These are phyloP conservation scores for Phaeosphaeriaceae sp. DNA, from an alignment of 2,329 filamentous ascomycete genomes.

Conservation along the genomic window DNA sequence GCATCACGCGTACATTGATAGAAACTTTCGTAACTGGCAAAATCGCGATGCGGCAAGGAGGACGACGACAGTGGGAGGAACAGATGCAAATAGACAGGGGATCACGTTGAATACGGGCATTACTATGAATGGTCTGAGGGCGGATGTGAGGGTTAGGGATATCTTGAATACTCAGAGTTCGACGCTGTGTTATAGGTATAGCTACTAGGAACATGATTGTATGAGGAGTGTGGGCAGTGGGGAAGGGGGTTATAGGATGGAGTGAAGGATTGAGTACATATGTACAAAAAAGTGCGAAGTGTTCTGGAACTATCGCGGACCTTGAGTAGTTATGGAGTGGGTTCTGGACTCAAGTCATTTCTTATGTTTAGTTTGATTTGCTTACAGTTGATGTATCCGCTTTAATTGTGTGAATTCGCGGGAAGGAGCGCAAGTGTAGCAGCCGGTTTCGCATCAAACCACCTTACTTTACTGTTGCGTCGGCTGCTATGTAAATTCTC, in stretches of 20 bases:
- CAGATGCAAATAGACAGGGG: constrained; percentile 31
- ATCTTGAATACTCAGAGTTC: constrained; percentile 34
- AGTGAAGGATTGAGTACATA: neutral
- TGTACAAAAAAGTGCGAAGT: neutral
- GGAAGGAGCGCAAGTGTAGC: too few relatives aligned
- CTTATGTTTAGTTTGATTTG: too few relatives aligned
- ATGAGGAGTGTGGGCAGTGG: neutral
- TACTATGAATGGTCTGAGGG: constrained; percentile 33
- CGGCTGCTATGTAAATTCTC: too few relatives aligned
- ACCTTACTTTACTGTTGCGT: too few relatives aligned
- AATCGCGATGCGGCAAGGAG: constrained; percentile 30
- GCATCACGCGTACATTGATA: constrained; percentile 59
- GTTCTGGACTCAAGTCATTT: too few relatives aligned
- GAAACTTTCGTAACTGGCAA: constrained; percentile 61
- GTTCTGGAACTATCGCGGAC: too few relatives aligned
- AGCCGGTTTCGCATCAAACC: too few relatives aligned
- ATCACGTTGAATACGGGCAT: constrained; percentile 34
- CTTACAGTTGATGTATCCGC: too few relatives aligned
- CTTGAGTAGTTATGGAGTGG: too few relatives aligned
- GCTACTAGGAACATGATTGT: constrained; percentile 26
- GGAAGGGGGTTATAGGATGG: too few relatives aligned
- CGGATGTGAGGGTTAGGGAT: constrained; percentile 35
- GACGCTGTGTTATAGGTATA: constrained; percentile 44
- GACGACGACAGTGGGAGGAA: constrained; percentile 48
- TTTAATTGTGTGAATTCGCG: too few relatives aligned